Evolutionary conservation across 129 eudicot species (phyloP).

Genomic region (Tagetes patula): DNA sequence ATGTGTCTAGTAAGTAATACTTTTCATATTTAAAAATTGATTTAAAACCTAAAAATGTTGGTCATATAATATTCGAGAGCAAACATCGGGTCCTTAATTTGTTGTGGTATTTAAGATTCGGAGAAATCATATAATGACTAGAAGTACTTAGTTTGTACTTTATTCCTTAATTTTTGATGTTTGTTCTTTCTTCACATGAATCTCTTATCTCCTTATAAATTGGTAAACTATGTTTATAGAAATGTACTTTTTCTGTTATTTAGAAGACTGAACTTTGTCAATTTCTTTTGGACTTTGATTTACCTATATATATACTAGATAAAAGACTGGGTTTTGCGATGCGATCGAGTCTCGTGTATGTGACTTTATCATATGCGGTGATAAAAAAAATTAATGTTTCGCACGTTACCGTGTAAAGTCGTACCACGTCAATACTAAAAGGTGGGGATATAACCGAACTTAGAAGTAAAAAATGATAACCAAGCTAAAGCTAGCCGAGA

Average conservation of each 20-base stretch:
- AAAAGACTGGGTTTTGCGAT: too few species aligned
- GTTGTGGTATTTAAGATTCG: slow-evolving; percentile 27
- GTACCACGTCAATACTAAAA: too few species aligned
- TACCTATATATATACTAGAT: too few species aligned
- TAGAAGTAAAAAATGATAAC: too few species aligned
- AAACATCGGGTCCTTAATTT: slow-evolving; percentile 27
- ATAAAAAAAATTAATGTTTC: too few species aligned
- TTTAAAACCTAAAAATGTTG: background rate
- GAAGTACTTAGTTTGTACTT: slow-evolving; percentile 36
- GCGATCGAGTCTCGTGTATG: too few species aligned
- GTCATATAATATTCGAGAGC: slow-evolving; percentile 22
- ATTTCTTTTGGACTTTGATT: background rate
- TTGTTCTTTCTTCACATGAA: slow-evolving; percentile 33
- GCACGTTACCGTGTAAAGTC: too few species aligned
- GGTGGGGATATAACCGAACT: too few species aligned
- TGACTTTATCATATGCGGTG: too few species aligned
- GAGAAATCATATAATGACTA: slow-evolving; percentile 28
- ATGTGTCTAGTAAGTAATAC: too few species aligned
- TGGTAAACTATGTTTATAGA: slow-evolving; percentile 2
- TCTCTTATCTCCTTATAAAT: slow-evolving; percentile 11
- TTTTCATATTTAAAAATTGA: too few species aligned
- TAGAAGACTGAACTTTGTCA: background rate
- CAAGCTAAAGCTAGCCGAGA: too few species aligned
- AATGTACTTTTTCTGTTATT: background rate
- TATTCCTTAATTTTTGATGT: slow-evolving; percentile 37